phyloP scores from a whole-genome alignment of 2,329 filamentous ascomycete genomes.

The Scedosporium boydii region DNA sequence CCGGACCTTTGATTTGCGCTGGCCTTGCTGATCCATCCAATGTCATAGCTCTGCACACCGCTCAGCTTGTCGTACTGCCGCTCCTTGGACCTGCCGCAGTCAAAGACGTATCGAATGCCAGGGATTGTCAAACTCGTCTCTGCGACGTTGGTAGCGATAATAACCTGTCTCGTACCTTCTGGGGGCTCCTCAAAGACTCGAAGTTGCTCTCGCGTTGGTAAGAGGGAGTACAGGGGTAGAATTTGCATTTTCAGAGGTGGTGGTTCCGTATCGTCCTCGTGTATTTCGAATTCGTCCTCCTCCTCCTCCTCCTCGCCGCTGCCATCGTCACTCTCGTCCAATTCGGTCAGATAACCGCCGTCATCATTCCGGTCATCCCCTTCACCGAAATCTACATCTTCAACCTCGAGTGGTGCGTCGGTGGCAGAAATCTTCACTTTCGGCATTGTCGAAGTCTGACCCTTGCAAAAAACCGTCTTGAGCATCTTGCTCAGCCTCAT shows the following conservation, averaged over 20 bases:
- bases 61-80: conserved; percentile 79
- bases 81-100: conserved; percentile 87
- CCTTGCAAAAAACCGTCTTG: conserved; percentile 54
- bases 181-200: conserved; percentile 80
- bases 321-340: conserved; percentile 40
- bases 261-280: conserved; percentile 49
- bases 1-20: conserved; percentile 86
- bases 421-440: conserved; percentile 67
- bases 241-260: conserved; percentile 71
- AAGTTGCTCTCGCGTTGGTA: conserved; percentile 85
- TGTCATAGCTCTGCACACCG: conserved; percentile 89
- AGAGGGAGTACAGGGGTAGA: conserved; percentile 84
- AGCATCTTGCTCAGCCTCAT: conserved; percentile 70
- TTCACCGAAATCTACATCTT: conserved; percentile 77
- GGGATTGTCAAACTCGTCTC: conserved; percentile 97
- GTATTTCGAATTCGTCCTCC: conserved; percentile 58
- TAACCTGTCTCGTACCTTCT: conserved; percentile 72
- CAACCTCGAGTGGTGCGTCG: conserved; percentile 71
- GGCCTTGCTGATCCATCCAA: conserved; percentile 96
- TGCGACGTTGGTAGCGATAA: conserved; percentile 91
- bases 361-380: conserved; percentile 40
- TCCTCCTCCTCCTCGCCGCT: conserved; percentile 42
- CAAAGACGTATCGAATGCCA: conserved; percentile 90
- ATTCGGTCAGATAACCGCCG: conserved; percentile 7
- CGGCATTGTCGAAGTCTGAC: conserved; percentile 47